These are phyloP conservation scores for Diplotaxis tenuifolia DNA, from an alignment of 345 rosid genomes.

Conservation along the genomic window DNA sequence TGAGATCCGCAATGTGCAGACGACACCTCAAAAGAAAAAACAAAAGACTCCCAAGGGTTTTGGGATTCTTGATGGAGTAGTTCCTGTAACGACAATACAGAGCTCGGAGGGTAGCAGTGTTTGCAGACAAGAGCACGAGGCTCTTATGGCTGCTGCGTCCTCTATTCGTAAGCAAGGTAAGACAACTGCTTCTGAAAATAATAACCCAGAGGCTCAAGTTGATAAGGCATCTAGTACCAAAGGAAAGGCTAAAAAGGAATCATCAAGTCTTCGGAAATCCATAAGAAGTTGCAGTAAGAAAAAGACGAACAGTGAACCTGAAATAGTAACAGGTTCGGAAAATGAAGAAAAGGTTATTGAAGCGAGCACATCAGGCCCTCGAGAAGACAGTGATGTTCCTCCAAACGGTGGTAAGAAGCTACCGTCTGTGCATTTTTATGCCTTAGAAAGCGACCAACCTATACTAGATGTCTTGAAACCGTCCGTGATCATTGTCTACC, in stretches of 20 bases:
- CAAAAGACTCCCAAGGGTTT: constrained; percentile 76
- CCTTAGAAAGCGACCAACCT: constrained; percentile 76
- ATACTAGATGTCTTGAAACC: constrained; percentile 80
- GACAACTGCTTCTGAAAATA: constrained; percentile 35
- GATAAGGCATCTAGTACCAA: constrained; percentile 39
- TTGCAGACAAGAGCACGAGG: constrained; percentile 74
- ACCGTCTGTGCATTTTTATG: constrained; percentile 76
- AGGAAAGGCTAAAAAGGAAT: constrained; percentile 50
- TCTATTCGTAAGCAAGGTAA: constrained; percentile 53
- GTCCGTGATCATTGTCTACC: constrained; percentile 77
- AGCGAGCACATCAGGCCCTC: constrained; percentile 27
- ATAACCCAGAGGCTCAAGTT: constrained; percentile 42
- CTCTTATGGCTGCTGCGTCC: constrained; percentile 74
- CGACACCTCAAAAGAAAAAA: constrained; percentile 73
- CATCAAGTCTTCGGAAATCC: constrained; percentile 27
- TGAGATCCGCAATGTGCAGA: constrained; percentile 61
- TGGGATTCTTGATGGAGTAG: constrained; percentile 92
- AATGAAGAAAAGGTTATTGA: constrained; percentile 42
- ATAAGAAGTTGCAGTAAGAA: constrained; percentile 36
- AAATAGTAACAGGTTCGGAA: constrained; percentile 36
- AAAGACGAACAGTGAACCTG: constrained; percentile 35
- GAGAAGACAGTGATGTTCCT: constrained; percentile 14
- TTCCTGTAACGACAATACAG: constrained; percentile 57
- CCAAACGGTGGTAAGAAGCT: constrained; percentile 41
- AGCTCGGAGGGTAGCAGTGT: constrained; percentile 68